Evolutionary conservation across 305 asterid species (phyloP), one percentile per base, ranked within the genome.

Genomic region (Salvia sclarea): DNA sequence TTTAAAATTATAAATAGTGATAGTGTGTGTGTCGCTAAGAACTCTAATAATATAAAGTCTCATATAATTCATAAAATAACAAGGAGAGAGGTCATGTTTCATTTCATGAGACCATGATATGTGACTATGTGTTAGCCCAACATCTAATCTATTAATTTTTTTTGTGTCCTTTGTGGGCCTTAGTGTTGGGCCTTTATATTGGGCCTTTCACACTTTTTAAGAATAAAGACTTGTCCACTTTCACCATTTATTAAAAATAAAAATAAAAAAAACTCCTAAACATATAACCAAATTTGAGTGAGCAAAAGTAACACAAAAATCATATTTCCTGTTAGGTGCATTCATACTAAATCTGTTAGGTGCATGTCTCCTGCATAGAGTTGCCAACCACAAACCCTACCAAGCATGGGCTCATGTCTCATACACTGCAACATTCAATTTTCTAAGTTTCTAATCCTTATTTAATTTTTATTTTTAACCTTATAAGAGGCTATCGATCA

Each of bases 341-440:
- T n/a, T n/a, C 43, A 37, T 37, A 37, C 43, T 37, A 37, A 2
- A 37, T 37, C 43, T 30, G 5, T 30, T 14, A 28, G 52, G 71
- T 37, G 17, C 55, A 67, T 13, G 24, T 63, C 30, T 49, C 50
- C 40, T 24, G 55, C 37, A 31, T 30, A 4, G 6, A 30, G 35
- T 30, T 30, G 35, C 33, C 74, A 59, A 48, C 64, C 64, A 40
- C 63, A 41, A n/a, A n/a, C 59, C 64, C 69, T 67, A 49, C 54
- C 61, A 20, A 74, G 79, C 17, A 74, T 68, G 79, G 79, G 79
- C 25, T 52, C 64, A 33, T 57, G 79, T 68, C 61, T 61, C 79
- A 22, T 45, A 37, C 61, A 44, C 35, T 5, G 38, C 64, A 61
- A 62, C 66, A 67, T 45, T 37, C 43, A 37, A 8, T 37, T 25